Conservation (phyloP, 495 filamentous ascomycete species). For the Copromyces sp. region DNA sequence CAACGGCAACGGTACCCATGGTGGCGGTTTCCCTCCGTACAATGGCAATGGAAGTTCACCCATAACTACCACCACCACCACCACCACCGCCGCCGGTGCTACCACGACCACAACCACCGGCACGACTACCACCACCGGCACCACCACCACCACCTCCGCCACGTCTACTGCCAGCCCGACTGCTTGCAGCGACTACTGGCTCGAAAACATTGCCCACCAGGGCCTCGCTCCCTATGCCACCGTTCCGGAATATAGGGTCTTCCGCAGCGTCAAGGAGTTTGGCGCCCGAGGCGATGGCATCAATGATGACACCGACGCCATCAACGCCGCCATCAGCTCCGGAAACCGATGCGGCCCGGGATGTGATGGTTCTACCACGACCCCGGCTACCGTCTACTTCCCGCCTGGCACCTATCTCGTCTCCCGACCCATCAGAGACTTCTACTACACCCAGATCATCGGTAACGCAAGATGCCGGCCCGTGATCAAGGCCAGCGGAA, state of each 20-base stretch:
- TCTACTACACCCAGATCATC: slow-evolving; percentile 56
- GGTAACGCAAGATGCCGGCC: slow-evolving; percentile 62
- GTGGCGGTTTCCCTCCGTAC: not conserved
- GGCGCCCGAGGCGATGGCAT: slow-evolving; percentile 51
- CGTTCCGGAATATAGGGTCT: slow-evolving; percentile 37
- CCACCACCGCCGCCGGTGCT: not conserved
- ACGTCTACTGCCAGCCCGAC: slow-evolving; percentile 4
- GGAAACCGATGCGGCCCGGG: slow-evolving; percentile 64
- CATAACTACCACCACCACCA: not conserved
- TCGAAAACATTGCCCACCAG: slow-evolving; percentile 35
- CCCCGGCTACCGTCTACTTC: slow-evolving; percentile 67
- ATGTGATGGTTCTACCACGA: slow-evolving; percentile 67
- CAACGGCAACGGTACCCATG: not conserved
- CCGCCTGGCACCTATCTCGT: slow-evolving; percentile 65
- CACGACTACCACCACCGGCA: not conserved
- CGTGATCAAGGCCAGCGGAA: slow-evolving; percentile 50
- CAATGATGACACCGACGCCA: slow-evolving; percentile 77
- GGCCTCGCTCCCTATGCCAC: slow-evolving; percentile 36
- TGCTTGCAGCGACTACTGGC: slow-evolving; percentile 32
- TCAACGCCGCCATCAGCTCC: slow-evolving; percentile 68
- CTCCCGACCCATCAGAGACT: slow-evolving; percentile 51
- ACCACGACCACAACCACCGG: not conserved
- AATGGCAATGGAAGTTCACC: not conserved
- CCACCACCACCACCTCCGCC: slow-evolving; percentile 5
- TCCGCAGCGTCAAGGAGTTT: slow-evolving; percentile 48